Evolutionary conservation across 2,329 filamentous ascomycete species (phyloP), one percentile per base, ranked within the genome.

Genomic region (Pseudocercospora eumusae): DNA sequence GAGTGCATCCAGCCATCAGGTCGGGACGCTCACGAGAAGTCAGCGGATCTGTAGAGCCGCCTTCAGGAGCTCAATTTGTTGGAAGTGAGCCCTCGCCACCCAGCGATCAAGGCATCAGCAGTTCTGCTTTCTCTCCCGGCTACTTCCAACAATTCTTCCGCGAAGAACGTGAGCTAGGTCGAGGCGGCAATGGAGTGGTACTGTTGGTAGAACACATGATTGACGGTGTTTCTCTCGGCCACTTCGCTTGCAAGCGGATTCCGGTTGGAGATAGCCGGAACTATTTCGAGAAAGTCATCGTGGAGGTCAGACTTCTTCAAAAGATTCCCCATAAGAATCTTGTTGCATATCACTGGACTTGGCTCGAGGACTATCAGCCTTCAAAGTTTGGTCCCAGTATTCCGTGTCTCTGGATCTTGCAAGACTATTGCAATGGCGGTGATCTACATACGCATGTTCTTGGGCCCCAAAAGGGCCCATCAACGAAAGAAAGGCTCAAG

Each of bases 241-340:
- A 95, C 66, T 99, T 96, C 76, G 95, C 95, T 11, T 99, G 95
- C 81, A 99, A 99, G 77, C 87, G 96, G 50, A 93, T 99, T 0
- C 96, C 95, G 0, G 95, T 99, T 0, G 80, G 95, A 13, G 90
- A 99, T 72, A 98, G 70, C 93, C 97, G 71, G 87, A 88, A 64
- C 97, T 95, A 96, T 81, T 99, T 69, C 13, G 92, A 96, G 76
- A 98, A 97, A 77, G 88, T 98, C 1, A 81, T 99, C 56, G 84
- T 95, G 50, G 95, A 99, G 76, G 96, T 99, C 1, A 92, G 96
- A 76, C 82, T 98, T 23, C 84, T 99, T 23, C 92, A 96, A 70
- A 90, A 91, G 70, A 84, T 99, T 3, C 95, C 92, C 0, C 95
- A 99, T 73, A 91, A 93, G 61, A 99, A 99, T 66, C 82, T 99